phyloP scores from a whole-genome alignment of 2,329 filamentous ascomycete genomes.

The Bisporella sp. region DNA sequence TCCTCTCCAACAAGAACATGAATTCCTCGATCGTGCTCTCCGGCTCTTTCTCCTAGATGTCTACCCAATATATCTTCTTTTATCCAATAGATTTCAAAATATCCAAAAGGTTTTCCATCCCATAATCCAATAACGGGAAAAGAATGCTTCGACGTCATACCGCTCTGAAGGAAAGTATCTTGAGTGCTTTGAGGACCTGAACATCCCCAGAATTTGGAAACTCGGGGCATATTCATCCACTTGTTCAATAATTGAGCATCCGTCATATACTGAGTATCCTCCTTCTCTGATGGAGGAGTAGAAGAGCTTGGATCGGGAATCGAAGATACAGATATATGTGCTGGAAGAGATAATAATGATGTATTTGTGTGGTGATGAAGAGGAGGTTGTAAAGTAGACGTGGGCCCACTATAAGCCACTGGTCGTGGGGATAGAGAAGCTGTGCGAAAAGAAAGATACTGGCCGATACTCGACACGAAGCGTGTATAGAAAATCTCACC shows the following conservation, averaged over 20 bases:
- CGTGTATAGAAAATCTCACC: conserved; percentile 88
- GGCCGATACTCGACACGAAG: conserved; percentile 71
- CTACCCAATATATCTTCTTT: conserved; percentile 79
- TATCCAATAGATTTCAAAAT: conserved; percentile 98
- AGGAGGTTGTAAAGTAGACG: conserved; percentile 16
- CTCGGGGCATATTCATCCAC: conserved; percentile 86
- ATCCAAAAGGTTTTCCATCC: conserved; percentile 93
- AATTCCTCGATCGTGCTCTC: conserved; percentile 80
- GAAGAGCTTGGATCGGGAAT: conserved; percentile 30
- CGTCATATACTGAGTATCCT: conserved; percentile 29
- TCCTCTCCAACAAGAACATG: conserved; percentile 89
- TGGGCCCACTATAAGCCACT: conserved; percentile 57
- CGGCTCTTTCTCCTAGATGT: conserved; percentile 58
- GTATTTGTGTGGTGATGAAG: conserved; percentile 21
- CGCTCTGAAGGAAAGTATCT: conserved; percentile 59
- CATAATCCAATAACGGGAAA: conserved; percentile 91
- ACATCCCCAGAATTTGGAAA: conserved; percentile 78
- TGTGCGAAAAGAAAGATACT: conserved; percentile 85
- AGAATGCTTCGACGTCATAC: conserved; percentile 62
- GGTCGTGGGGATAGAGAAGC: conserved; percentile 62
- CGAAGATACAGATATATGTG: conserved; percentile 30
- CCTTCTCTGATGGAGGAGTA: conserved; percentile 29
- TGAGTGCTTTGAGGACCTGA: conserved; percentile 48
- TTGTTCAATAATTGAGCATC: conserved; percentile 67
- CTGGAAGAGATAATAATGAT: conserved; percentile 24